Evolutionary conservation across 2,329 filamentous ascomycete species (phyloP).

Genomic region (Trichocomaceae sp.): DNA sequence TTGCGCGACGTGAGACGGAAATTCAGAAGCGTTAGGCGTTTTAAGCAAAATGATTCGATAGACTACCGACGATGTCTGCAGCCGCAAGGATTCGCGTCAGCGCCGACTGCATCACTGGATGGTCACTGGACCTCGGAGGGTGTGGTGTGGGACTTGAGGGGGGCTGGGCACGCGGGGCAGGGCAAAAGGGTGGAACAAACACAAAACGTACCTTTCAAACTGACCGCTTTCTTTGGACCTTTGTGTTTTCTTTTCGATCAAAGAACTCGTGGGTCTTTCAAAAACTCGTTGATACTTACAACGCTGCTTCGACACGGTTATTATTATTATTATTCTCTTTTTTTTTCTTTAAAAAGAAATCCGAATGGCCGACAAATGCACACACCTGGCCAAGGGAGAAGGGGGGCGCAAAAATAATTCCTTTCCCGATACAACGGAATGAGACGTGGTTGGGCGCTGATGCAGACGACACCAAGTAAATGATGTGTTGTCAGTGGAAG

Average conservation of each 20-base stretch:
- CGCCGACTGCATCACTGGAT: constrained; percentile 34
- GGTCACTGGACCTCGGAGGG: constrained; percentile 36
- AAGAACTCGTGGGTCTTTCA: not conserved
- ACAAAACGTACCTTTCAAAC: constrained; percentile 27
- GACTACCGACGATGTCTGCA: constrained; percentile 33
- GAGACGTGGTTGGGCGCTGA: constrained; percentile 42
- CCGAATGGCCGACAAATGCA: not conserved
- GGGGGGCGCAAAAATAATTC: constrained; percentile 1
- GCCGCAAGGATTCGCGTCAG: constrained; percentile 36
- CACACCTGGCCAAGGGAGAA: not conserved
- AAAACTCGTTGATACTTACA: not conserved
- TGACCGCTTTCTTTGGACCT: not conserved
- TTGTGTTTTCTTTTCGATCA: not conserved
- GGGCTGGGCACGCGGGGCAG: constrained; percentile 9
- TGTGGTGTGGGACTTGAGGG: constrained; percentile 16
- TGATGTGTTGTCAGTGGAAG: constrained; percentile 40
- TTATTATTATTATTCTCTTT: constrained; percentile 16
- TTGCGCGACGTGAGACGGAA: constrained; percentile 23
- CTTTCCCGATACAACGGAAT: constrained; percentile 20
- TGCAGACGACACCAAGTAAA: constrained; percentile 31
- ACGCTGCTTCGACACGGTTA: not conserved
- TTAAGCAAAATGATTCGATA: constrained; percentile 37
- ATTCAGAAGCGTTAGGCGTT: constrained; percentile 19
- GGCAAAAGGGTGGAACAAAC: constrained; percentile 10
- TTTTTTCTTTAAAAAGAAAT: constrained; percentile 14